Evolutionary conservation across 2,329 filamentous ascomycete species (phyloP), one percentile per base, ranked within the genome.

Genomic region (Aureobasidium sp.): DNA sequence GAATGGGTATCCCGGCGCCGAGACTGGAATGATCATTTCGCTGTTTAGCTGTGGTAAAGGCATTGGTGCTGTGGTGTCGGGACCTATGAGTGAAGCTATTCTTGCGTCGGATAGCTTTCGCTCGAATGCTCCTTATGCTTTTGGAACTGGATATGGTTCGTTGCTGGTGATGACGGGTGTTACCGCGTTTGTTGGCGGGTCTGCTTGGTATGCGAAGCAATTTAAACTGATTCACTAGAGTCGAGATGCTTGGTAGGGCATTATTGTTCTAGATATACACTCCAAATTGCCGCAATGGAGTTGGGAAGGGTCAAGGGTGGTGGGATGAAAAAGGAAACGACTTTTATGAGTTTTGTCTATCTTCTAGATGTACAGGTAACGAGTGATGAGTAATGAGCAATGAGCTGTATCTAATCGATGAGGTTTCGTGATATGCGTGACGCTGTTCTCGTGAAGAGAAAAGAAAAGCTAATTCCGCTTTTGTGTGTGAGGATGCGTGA

Each of bases 61-160:
- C 0, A 73, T 82, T 22, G 80, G 81, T 3, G 79, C 78, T 67
- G 70, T 83, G 11, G 74, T 77, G 11, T 77, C 74, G 63, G 81
- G 81, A 3, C 81, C 81, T 0, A 68, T 83, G 45, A 81, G 79
- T 52, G 79, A 81, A 67, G 74, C 70, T 15, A 66, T 80, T 37
- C 64, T 80, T 9, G 68, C 69, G n/a, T 67, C 69, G 29, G 72
- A 71, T 27, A 65, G 67, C 2, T 78, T 71, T 70, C 64, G 66
- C 24, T 72, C 72, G 29, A 69, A 73, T 49, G 74, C 72, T 22
- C 68, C 65, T 0, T 69, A 73, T 42, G 77, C 73, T 1, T 79
- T 78, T 66, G 77, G 76, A 0, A 76, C 71, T 45, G 73, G 71
- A 17, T 79, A 75, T 65, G 76, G 77, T 14, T 67, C 71, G 37